A percentile compares a stretch with the other conserved stretches of the same genome.
phyloP scores from a whole-genome alignment of 805 yeast genomes.

The Nakazawaea wickerhamii region DNA sequence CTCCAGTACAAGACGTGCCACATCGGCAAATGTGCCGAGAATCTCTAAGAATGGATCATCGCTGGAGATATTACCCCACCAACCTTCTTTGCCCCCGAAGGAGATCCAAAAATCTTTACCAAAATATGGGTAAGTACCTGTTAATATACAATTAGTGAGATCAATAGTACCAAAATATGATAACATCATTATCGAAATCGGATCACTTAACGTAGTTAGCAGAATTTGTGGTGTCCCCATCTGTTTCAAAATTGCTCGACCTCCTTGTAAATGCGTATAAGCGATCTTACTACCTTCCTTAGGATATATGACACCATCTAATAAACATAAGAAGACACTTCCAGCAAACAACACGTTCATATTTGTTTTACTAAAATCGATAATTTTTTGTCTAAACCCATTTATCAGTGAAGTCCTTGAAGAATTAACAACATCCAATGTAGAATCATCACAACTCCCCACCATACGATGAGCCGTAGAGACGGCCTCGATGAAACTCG shows the following conservation, averaged over 20 bases:
- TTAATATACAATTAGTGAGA: conserved; percentile 20
- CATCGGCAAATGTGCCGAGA: conserved; percentile 17
- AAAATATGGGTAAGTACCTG: conserved; percentile 19
- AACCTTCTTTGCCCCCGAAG: conserved; percentile 20
- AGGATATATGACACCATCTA: conserved; percentile 23
- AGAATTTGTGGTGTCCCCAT: conserved; percentile 15
- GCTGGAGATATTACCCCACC: conserved; percentile 23
- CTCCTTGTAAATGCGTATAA: conserved; percentile 21
- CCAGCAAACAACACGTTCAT: conserved; percentile 18
- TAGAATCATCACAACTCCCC: conserved; percentile 1
- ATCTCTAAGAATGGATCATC: conserved; percentile 26
- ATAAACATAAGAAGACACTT: conserved; percentile 20
- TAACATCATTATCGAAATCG: conserved; percentile 18
- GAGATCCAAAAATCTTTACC: conserved; percentile 18
- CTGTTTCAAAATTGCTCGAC: conserved; percentile 19
- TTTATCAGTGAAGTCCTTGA: conserved; percentile 14
- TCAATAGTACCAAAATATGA: conserved; percentile 25
- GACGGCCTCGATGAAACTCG: conserved; percentile 18
- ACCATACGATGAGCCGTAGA: conserved; percentile 20
- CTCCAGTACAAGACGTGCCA: neutral
- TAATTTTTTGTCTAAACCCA: conserved; percentile 10
- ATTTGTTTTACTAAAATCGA: conserved; percentile 11
- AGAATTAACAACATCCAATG: neutral
- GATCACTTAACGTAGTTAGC: conserved; percentile 6
- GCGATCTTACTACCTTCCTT: conserved; percentile 12